Evolutionary conservation across 306 rosid species (phyloP), one percentile per base, ranked within the genome.

Genomic region (Rubus idaeus): DNA sequence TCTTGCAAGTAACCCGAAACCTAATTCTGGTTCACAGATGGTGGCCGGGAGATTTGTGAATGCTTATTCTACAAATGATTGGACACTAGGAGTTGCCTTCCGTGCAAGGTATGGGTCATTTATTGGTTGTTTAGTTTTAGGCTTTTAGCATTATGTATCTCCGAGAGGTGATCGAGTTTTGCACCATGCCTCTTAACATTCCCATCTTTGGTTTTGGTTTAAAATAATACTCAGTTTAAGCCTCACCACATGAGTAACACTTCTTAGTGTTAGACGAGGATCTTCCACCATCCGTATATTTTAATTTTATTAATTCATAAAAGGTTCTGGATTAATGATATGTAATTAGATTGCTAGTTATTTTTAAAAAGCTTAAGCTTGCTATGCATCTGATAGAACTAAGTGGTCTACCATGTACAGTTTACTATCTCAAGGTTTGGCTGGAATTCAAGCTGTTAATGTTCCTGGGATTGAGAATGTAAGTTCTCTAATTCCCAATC

Each of bases 11-110:
- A 49, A 39, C 14, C 5, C 71, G 37, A 50, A 56, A 57, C 30
- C 1, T 76, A 30, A 30, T 75, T 50, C 45, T 1, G 68, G 23
- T 53, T 58, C 72, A 67, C 86, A 83, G 93, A 87, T 88, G 85
- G 96, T 87, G 70, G 91, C 91, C 2, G 93, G 96, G 78, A 90
- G 96, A 78, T 90, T 90, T 85, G 86, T 90, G 72, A 90, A 88
- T 60, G 87, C 79, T 78, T 90, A 87, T 79, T 80, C 91, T 57
- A 68, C 84, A 23, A 82, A 77, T 75, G 96, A 90, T 42, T 88
- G 96, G 92, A 88, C 84, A 14, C 89, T 90, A 44, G 95, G 92
- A 68, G 6, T 90, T 75, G 56, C 84, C 77, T 88, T 78, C 63
- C 91, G 96, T 67, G 88, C 91, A 8, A 90, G 88, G 92, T 88